A percentile compares a stretch with the other conserved stretches of the same genome.
These are phyloP conservation scores for Heimioporus sp. DNA, from an alignment of 768 basidiomycete genomes.

Conservation along the genomic window DNA sequence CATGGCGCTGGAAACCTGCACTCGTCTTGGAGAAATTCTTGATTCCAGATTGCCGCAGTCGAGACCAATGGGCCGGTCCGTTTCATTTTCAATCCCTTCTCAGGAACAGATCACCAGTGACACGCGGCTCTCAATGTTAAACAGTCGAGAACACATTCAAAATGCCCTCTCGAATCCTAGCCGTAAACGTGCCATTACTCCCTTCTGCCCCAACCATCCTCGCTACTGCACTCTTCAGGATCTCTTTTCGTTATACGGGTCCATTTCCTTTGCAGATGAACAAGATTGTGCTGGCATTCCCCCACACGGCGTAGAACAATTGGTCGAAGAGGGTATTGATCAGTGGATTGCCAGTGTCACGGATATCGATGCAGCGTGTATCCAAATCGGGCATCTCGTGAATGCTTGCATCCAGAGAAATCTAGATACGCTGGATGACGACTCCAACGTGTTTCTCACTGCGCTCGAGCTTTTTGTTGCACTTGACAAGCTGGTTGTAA, in stretches of 20 bases:
- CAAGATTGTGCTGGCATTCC: neutral
- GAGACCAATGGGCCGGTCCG: conserved; percentile 20
- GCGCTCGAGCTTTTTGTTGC: too few relatives aligned
- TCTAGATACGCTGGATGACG: too few relatives aligned
- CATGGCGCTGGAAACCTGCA: too few relatives aligned
- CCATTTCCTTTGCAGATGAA: conserved; percentile 3
- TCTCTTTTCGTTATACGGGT: conserved; percentile 17
- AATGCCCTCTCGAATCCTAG: conserved; percentile 10
- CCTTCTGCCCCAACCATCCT: neutral
- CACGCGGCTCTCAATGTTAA: conserved; percentile 31
- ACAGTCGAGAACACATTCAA: conserved; percentile 28
- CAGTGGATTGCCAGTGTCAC: too few relatives aligned
- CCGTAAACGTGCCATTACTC: conserved; percentile 7
- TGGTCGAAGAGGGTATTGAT: too few relatives aligned
- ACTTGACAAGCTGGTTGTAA: too few relatives aligned
- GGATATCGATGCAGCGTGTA: too few relatives aligned
- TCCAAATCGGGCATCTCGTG: too few relatives aligned
- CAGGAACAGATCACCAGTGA: too few relatives aligned
- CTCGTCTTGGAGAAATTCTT: conserved; percentile 15
- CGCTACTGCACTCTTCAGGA: conserved; percentile 6
- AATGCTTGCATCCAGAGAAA: too few relatives aligned
- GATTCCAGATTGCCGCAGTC: conserved; percentile 33
- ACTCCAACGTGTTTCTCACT: too few relatives aligned
- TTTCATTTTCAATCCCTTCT: conserved; percentile 18
- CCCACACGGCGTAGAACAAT: too few relatives aligned